phyloP scores from a whole-genome alignment of 108 stramenopile species.

The Parietichytrium sp. region DNA sequence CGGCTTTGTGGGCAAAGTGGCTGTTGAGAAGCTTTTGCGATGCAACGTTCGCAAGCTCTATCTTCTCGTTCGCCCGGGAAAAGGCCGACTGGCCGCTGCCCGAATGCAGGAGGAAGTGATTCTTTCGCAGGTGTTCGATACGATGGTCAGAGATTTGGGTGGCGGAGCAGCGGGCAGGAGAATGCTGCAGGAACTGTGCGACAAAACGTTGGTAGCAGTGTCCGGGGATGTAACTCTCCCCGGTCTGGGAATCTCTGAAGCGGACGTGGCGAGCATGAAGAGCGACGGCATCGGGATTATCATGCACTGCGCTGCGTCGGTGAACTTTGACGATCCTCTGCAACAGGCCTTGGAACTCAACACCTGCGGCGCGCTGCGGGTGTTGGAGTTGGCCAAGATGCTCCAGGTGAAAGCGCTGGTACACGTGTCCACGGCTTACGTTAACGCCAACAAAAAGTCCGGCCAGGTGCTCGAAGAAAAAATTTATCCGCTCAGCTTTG shows the following conservation, averaged over 20 bases:
- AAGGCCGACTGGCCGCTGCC: not conserved
- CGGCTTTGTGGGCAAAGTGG: slow-evolving; percentile 24
- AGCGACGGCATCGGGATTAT: not conserved
- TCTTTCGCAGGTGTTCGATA: not conserved
- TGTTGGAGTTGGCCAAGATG: not conserved
- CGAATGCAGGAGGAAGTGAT: not conserved
- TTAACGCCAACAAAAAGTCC: slow-evolving; percentile 1
- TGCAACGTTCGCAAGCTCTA: not conserved
- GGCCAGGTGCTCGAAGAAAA: not conserved
- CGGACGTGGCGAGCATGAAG: not conserved
- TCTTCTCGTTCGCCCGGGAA: slow-evolving; percentile 10
- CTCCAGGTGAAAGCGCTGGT: not conserved
- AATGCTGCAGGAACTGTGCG: not conserved
- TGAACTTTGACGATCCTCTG: slow-evolving; percentile 32
- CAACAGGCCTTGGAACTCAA: slow-evolving; percentile 20
- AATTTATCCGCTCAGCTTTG: not conserved
- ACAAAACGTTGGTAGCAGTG: not conserved
- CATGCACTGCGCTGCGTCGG: slow-evolving; percentile 21
- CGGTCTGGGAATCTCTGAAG: not conserved
- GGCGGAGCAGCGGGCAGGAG: not conserved
- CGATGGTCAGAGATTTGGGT: not conserved
- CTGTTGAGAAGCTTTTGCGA: slow-evolving; percentile 7
- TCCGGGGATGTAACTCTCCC: not conserved
- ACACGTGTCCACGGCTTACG: slow-evolving; percentile 34
- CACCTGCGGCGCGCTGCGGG: slow-evolving; percentile 1